Conservation (phyloP, 106 monocot species). For the Xerophyta viscosa region DNA sequence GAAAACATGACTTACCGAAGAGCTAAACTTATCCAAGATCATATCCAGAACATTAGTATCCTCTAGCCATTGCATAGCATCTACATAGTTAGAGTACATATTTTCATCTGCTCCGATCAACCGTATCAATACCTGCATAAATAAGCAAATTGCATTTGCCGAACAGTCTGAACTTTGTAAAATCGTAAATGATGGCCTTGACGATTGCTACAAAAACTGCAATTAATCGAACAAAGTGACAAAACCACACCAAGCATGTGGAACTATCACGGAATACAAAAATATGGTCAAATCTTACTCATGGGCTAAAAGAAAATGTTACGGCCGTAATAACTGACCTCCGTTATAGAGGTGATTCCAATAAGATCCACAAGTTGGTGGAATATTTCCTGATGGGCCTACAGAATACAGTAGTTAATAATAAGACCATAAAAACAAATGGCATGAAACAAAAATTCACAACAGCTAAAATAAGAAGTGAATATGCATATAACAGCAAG, state of each 20-base stretch:
- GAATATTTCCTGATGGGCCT: constrained; percentile 85
- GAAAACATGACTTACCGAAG: constrained; percentile 48
- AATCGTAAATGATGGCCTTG: too few species aligned
- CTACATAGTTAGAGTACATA: constrained; percentile 59
- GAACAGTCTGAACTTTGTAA: neutral
- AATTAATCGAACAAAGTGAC: too few species aligned
- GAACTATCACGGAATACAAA: too few species aligned
- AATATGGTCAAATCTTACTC: neutral
- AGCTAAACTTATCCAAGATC: constrained; percentile 93
- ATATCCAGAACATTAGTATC: constrained; percentile 79
- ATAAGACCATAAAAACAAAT: neutral
- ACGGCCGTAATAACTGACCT: constrained; percentile 32
- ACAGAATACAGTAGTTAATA: constrained; percentile 2
- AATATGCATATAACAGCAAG: too few species aligned
- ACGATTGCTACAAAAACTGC: too few species aligned
- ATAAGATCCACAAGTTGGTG: constrained; percentile 83
- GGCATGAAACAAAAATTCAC: neutral
- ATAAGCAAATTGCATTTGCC: neutral
- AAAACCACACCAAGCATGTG: neutral
- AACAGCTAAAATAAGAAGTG: neutral
- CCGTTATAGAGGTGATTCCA: constrained; percentile 97
- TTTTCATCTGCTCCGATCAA: constrained; percentile 95
- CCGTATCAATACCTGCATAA: constrained; percentile 68
- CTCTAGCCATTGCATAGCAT: constrained; percentile 76
- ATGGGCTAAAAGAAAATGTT: neutral